These are phyloP conservation scores for Boletus calvinii DNA, from an alignment of 1,284 basidiomycete genomes.

Conservation along the genomic window DNA sequence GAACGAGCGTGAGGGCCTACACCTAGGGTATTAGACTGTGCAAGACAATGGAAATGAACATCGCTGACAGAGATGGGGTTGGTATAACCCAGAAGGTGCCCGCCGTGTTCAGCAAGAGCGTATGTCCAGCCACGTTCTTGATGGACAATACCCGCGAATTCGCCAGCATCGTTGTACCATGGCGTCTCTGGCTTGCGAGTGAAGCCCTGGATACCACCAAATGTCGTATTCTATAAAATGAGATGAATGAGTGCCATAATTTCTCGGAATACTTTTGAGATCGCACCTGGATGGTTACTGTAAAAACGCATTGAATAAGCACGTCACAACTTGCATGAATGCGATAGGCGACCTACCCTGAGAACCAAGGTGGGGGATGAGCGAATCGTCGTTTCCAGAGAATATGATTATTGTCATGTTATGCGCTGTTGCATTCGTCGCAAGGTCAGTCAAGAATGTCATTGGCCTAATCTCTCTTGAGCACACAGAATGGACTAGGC, in stretches of 20 bases:
- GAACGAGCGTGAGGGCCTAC: constrained; percentile 54
- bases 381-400: constrained; percentile 66
- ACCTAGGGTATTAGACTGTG: not conserved
- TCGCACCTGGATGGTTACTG: constrained; percentile 61
- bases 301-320: not conserved
- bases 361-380: constrained; percentile 60
- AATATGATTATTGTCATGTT: constrained; percentile 55
- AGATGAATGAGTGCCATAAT: too few species aligned
- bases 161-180: constrained; percentile 57
- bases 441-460: constrained; percentile 60
- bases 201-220: constrained; percentile 71
- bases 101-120: constrained; percentile 53
- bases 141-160: constrained; percentile 66
- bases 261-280: too few species aligned
- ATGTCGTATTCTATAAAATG: constrained; percentile 67
- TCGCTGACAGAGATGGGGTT: constrained; percentile 51
- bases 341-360: constrained; percentile 49
- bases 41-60: not conserved
- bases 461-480: constrained; percentile 44
- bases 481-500: not conserved
- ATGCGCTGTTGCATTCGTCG: constrained; percentile 53
- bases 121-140: constrained; percentile 73
- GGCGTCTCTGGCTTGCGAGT: constrained; percentile 63
- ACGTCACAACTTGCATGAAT: constrained; percentile 24
- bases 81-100: constrained; percentile 54